Conservation (phyloP, 2,329 filamentous ascomycete species). For the Botrytis paeoniae region DNA sequence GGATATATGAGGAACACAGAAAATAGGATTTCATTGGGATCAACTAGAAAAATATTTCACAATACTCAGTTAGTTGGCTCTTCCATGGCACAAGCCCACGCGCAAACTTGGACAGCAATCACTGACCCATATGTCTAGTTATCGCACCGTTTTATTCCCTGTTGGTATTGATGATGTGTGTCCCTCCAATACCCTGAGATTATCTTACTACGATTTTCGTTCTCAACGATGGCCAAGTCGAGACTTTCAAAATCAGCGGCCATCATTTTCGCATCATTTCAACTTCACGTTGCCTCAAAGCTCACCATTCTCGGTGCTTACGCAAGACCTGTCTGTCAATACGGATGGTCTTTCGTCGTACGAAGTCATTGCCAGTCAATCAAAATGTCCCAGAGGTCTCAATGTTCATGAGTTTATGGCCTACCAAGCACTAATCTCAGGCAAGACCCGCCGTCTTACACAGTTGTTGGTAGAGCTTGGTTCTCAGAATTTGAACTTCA, state of each 20-base stretch:
- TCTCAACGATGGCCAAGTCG: constrained; percentile 33
- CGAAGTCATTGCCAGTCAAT: constrained; percentile 45
- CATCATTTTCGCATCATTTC: constrained; percentile 38
- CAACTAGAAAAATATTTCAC: constrained; percentile 36
- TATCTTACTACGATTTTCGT: constrained; percentile 36
- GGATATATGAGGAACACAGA: background rate
- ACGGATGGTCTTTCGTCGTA: constrained; percentile 41
- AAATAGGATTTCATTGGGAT: constrained; percentile 35
- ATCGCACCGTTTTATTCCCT: constrained; percentile 26
- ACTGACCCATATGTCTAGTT: background rate
- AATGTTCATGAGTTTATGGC: constrained; percentile 49
- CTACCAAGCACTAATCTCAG: constrained; percentile 45
- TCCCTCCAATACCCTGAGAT: constrained; percentile 35
- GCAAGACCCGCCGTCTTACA: constrained; percentile 46
- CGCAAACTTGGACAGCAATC: background rate
- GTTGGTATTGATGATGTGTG: constrained; percentile 29
- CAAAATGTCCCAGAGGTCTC: constrained; percentile 46
- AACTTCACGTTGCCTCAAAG: constrained; percentile 37
- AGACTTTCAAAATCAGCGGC: constrained; percentile 20
- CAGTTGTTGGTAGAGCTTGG: constrained; percentile 50
- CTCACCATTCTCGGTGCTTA: constrained; percentile 33
- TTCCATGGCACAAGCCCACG: background rate
- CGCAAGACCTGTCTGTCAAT: constrained; percentile 26
- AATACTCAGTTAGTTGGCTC: constrained; percentile 32
- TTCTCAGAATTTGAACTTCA: constrained; percentile 58